Base-by-base conservation (phyloP, 495 filamentous ascomycete genomes). In the Apodospora peruviana region DNA sequence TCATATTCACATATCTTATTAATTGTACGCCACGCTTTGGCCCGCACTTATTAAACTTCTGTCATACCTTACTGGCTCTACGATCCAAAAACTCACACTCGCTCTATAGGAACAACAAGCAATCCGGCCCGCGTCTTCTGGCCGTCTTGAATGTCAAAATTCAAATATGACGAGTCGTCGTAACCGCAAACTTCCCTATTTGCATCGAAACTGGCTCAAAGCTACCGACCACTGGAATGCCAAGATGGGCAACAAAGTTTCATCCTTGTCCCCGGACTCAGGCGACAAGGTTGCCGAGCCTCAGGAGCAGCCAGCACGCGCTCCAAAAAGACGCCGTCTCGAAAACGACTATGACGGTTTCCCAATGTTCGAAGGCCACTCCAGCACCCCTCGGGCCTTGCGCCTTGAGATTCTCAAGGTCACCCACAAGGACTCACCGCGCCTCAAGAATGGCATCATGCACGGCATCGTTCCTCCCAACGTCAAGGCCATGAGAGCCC, bases 381-480 rank as follows among this genome's bases (percentile, higher is more conserved):
- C 49, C 16, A 50, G 60, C 12, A 38, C 55, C 14, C 59, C 59
- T 3, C 51, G 73, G 37, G 59, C 66, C 5, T 62, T 79, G 25
- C 69, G 69, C 21, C 66, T 79, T 40, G 71, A 78, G 45, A 51
- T 76, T 36, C 61, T 72, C 44, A 71, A 72, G 46, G 71, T 77
- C 45, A 64, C 52, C 23, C 71, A 73, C 64, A 69, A 69, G 45
- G 65, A 71, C 42, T 57, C 65, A 20, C 64, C 67, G 8, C 59
- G 65, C 11, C 27, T 60, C 16, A 65, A 62, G 42, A 70, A 60
- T 51, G 65, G 65, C 52, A 54, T 70, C 34, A 47, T 70, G n/a
- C 69, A 70, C 34, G 67, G 68, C 40, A 47, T 57, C 14, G 60
- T 64, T 9, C 55, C 69, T 24, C 63, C 66, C 11, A 49, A 64